Conservation (phyloP, 1,284 basidiomycete genomes). For the Austroboletus novae-zelandiae region DNA sequence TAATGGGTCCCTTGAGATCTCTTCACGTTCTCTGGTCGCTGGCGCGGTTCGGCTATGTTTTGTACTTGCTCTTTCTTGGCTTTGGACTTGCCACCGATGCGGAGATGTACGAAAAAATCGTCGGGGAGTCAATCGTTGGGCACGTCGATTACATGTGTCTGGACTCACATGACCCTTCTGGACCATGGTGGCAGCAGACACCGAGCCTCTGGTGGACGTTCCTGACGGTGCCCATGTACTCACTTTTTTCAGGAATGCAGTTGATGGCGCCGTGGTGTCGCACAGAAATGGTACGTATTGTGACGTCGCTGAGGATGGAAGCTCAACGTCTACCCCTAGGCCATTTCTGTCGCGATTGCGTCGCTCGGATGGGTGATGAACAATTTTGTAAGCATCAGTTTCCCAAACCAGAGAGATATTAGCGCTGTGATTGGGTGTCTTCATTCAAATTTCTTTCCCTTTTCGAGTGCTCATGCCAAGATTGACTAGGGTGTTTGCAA, state of each 20-base stretch:
- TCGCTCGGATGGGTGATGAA: constrained; percentile 80
- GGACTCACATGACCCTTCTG: constrained; percentile 49
- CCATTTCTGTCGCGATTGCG: constrained; percentile 61
- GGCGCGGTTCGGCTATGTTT: constrained; percentile 88
- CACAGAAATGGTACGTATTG: constrained; percentile 61
- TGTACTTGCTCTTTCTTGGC: constrained; percentile 79
- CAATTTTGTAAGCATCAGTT: constrained; percentile 67
- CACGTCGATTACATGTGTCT: constrained; percentile 61
- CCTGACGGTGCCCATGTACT: constrained; percentile 78
- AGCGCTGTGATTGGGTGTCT: constrained; percentile 65
- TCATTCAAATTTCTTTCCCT: not conserved
- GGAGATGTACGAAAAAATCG: constrained; percentile 61
- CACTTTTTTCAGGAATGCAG: constrained; percentile 71
- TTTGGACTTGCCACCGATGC: constrained; percentile 86
- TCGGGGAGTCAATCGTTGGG: constrained; percentile 44
- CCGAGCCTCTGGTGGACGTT: constrained; percentile 66
- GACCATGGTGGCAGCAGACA: constrained; percentile 60
- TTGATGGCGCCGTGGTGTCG: constrained; percentile 73
- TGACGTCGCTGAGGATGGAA: not conserved
- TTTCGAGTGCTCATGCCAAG: not conserved
- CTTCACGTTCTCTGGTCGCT: constrained; percentile 74
- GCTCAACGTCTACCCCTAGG: constrained; percentile 36
- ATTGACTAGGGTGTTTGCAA: constrained; percentile 64
- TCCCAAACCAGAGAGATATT: constrained; percentile 71
- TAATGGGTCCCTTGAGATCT: constrained; percentile 79